phyloP scores from a whole-genome alignment of 2,329 filamentous ascomycete species.

The Xylariaceae sp. region DNA sequence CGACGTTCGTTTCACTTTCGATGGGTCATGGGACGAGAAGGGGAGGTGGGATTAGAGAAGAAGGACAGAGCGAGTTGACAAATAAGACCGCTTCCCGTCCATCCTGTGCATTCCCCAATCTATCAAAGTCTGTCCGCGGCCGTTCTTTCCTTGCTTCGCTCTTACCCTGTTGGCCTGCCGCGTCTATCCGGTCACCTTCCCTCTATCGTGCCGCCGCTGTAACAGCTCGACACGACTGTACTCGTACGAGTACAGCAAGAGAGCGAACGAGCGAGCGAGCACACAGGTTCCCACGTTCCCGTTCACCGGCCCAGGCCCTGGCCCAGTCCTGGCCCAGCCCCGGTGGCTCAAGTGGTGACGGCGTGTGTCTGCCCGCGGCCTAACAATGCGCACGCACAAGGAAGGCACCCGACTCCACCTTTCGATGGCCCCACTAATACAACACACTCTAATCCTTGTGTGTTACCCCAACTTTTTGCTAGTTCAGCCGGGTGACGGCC shows the following conservation, averaged over 20 bases:
- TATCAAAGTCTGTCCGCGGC: neutral
- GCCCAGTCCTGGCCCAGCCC: too few species aligned
- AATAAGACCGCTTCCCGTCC: conserved; percentile 10
- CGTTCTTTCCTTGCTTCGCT: neutral
- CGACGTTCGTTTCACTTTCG: neutral
- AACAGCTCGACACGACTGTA: neutral
- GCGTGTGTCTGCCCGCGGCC: too few species aligned
- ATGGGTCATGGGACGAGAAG: conserved; percentile 3
- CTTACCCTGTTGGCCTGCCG: neutral
- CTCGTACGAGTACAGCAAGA: neutral
- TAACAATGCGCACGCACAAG: neutral
- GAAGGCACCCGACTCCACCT: neutral
- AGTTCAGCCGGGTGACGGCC: conserved; percentile 14
- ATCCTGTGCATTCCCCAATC: neutral
- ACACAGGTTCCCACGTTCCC: neutral
- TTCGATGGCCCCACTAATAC: neutral
- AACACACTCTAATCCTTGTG: neutral
- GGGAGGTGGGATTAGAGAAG: neutral
- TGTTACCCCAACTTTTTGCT: conserved; percentile 7
- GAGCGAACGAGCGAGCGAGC: neutral
- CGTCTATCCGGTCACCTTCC: neutral
- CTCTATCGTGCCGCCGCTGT: neutral
- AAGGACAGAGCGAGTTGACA: conserved; percentile 5
- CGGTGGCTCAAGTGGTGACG: too few species aligned
- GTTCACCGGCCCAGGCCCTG: neutral